Conservation (phyloP, 768 basidiomycete genomes). For the Termitomyces sp. region DNA sequence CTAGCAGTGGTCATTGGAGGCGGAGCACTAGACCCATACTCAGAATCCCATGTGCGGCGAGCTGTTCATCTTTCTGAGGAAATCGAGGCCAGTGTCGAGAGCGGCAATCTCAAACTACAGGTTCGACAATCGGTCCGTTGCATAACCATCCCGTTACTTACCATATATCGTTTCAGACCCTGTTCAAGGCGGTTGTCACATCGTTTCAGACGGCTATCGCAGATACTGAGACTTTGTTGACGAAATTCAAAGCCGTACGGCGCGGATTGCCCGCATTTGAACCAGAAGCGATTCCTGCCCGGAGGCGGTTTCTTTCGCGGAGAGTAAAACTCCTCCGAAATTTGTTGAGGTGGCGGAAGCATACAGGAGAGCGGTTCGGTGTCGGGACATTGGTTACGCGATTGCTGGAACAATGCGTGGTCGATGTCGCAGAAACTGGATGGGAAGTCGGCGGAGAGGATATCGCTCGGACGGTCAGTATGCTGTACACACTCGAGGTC, state of each 20-base stretch:
- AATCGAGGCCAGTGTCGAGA: constrained; percentile 68
- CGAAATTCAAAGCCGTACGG: constrained; percentile 39
- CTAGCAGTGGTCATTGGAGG: constrained; percentile 67
- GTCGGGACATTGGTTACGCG: constrained; percentile 48
- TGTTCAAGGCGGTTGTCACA: constrained; percentile 48
- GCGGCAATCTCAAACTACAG: constrained; percentile 58
- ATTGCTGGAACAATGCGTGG: constrained; percentile 54
- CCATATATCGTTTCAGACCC: constrained; percentile 30
- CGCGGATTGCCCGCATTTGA: constrained; percentile 50
- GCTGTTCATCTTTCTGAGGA: constrained; percentile 77
- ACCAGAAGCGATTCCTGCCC: constrained; percentile 68
- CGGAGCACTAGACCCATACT: constrained; percentile 85
- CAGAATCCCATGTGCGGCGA: constrained; percentile 51
- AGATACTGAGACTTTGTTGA: constrained; percentile 44
- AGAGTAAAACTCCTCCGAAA: constrained; percentile 71
- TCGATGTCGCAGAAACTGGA: constrained; percentile 64
- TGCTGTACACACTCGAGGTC: constrained; percentile 2
- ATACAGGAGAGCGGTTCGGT: constrained; percentile 55
- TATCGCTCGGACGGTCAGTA: constrained; percentile 51
- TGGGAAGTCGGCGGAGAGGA: constrained; percentile 89
- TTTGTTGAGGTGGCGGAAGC: constrained; percentile 72
- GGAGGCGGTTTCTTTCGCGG: constrained; percentile 62
- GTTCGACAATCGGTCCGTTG: constrained; percentile 27
- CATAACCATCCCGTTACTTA: not conserved
- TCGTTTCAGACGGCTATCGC: constrained; percentile 52